Base-by-base conservation (phyloP, 2,329 filamentous ascomycete species). In the Verticillium longisporum region DNA sequence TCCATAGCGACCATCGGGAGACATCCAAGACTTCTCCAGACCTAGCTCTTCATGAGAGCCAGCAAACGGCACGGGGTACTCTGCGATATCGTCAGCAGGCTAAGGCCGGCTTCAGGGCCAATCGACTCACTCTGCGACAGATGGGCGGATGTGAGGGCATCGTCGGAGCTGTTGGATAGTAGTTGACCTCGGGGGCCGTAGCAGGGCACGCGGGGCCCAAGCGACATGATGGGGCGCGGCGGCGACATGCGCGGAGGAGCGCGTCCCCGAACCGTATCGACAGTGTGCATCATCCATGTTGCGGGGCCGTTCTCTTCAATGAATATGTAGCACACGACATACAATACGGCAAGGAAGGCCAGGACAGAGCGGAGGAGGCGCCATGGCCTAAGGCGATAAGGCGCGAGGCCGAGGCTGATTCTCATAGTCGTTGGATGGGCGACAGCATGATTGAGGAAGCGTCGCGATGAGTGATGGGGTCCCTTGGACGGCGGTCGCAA, bases 1-100 rank as follows among this genome's bases (percentile, higher is more conserved):
- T 0, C 91, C 92, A 38, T 94, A 84, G 55, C 92, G 85, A n/a
- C 91, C 90, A 70, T 71, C 68, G 38, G 66, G 66, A 13, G 66
- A 71, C 68, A 71, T 73, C 66, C 71, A 69, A n/a, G 71, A 68
- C 54, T 66, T 57, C 45, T 66, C 66, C 36, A 73, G 61, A 10
- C 70, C 69, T 2, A 71, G 64, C 14, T 68, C 70, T 33, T 67
- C 64, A 45, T 71, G 69, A 18, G 71, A 72, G 37, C 71, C 72
- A 15, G 68, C 60, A 56, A 71, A 72, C 3, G 72, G 71, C 4
- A 58, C 61, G 2, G 69, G 69, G 56, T 73, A 73, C 3, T 64
- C 70, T 73, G 64, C 54, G 33, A 6, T 56, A 9, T 14, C 14
- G 58, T 32, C 45, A 32, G 45, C 61, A 45, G 41, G 15, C 41